Conservation (phyloP, 148 eudicot genomes). For the Nepenthes mirabilis region DNA sequence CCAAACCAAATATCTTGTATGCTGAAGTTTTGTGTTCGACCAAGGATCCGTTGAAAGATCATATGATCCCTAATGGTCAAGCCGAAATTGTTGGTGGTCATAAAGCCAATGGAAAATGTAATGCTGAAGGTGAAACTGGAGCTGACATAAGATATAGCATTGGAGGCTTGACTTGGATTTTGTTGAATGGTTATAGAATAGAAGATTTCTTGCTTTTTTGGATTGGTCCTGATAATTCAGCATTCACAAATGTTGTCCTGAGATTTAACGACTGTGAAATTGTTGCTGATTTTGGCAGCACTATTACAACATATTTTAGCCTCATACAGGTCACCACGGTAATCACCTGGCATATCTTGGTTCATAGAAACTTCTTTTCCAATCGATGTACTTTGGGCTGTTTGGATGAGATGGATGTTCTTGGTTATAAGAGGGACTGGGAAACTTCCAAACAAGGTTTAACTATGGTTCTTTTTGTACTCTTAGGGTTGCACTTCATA, state of each 20-base stretch:
- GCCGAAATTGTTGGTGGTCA: constrained; percentile 10
- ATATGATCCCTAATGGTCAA: constrained; percentile 12
- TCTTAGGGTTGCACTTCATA: no score
- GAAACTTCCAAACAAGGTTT: no score
- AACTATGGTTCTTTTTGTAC: no score
- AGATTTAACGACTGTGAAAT: constrained; percentile 82
- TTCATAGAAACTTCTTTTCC: no score
- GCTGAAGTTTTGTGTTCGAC: constrained; percentile 50
- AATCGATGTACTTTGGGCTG: no score
- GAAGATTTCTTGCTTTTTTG: constrained; percentile 70
- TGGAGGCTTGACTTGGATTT: constrained; percentile 73
- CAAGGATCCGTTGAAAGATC: constrained; percentile 33
- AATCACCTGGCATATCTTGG: no score
- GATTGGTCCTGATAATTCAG: constrained; percentile 76
- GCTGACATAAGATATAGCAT: constrained; percentile 25
- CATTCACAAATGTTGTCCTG: constrained; percentile 70
- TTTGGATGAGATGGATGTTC: no score
- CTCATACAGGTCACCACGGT: no score
- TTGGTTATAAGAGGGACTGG: no score
- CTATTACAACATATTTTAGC: no score
- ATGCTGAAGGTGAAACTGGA: constrained; percentile 18
- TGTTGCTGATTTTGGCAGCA: no score
- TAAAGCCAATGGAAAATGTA: constrained; percentile 14
- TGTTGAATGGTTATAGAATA: constrained; percentile 38
- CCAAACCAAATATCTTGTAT: constrained; percentile 24